These are phyloP conservation scores for Massarina eburnea DNA, from an alignment of 2,329 filamentous ascomycete species.

Conservation along the genomic window DNA sequence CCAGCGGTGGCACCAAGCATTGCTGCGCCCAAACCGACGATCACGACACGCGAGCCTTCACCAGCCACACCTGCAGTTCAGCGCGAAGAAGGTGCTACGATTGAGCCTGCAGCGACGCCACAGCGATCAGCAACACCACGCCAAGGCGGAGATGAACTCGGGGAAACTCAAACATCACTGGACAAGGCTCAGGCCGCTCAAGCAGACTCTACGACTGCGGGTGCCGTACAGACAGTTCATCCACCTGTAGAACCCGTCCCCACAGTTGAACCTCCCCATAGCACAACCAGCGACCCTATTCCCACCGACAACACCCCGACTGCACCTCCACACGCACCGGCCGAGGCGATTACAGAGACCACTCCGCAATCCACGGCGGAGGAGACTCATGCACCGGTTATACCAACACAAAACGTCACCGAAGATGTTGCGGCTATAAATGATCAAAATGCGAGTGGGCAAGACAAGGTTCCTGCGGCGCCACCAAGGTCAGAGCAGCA, in stretches of 20 bases:
- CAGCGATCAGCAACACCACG: conserved; percentile 2
- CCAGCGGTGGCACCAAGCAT: not conserved
- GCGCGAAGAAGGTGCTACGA: too few relatives aligned
- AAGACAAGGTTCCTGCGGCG: not conserved
- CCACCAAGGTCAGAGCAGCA: conserved; percentile 6
- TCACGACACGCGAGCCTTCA: not conserved
- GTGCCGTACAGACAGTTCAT: not conserved
- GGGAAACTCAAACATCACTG: conserved; percentile 2
- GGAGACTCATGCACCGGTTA: not conserved
- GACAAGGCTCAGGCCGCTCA: not conserved
- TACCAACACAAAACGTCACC: not conserved
- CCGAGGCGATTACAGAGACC: not conserved
- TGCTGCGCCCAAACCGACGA: not conserved
- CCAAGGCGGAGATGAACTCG: conserved; percentile 12
- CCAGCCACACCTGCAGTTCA: conserved; percentile 3
- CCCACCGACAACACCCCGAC: not conserved
- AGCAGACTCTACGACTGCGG: not conserved
- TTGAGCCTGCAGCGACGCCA: not conserved
- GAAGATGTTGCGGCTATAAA: not conserved
- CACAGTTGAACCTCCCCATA: not conserved
- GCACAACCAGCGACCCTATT: not conserved
- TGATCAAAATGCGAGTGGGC: not conserved
- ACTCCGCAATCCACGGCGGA: not conserved
- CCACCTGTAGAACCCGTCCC: not conserved
- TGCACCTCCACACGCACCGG: not conserved